These are phyloP conservation scores for Cyclocybe cylindracea DNA, from an alignment of 768 basidiomycete genomes.

Conservation along the genomic window DNA sequence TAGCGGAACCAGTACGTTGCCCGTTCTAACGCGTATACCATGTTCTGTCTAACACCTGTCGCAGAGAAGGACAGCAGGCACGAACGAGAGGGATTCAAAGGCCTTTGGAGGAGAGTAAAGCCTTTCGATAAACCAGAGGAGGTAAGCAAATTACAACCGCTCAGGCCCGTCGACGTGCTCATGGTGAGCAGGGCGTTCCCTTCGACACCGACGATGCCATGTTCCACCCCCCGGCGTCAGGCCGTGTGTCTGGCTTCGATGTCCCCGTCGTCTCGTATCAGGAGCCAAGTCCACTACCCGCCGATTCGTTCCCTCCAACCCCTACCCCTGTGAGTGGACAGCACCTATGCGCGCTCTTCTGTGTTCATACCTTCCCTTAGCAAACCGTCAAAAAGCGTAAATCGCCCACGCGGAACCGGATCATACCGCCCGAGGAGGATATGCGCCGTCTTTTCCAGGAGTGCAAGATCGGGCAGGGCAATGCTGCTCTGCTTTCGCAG, in stretches of 20 bases:
- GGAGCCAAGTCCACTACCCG: conserved; percentile 32
- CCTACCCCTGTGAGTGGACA: conserved; percentile 19
- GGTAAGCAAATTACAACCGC: conserved; percentile 35
- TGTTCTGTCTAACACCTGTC: conserved; percentile 1
- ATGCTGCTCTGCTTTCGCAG: conserved; percentile 73
- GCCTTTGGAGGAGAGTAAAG: conserved; percentile 81
- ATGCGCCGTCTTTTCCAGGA: conserved; percentile 82
- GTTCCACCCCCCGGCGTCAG: conserved; percentile 65
- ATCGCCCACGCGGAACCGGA: conserved; percentile 36
- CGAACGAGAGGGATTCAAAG: conserved; percentile 56
- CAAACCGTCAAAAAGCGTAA: conserved; percentile 35
- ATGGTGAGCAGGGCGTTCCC: conserved; percentile 58
- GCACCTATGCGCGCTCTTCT: neutral
- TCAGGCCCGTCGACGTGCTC: neutral
- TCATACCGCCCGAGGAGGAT: conserved; percentile 80
- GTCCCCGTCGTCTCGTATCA: conserved; percentile 39
- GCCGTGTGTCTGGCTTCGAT: conserved; percentile 37
- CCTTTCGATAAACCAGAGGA: conserved; percentile 80
- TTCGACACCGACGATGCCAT: conserved; percentile 79
- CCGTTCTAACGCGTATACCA: neutral
- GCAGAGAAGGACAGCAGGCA: conserved; percentile 21
- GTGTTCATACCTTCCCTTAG: conserved; percentile 4
- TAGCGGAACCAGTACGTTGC: conserved; percentile 46
- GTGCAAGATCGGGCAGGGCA: conserved; percentile 81
- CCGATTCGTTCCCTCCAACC: conserved; percentile 22